A percentile compares a stretch with the other conserved stretches of the same genome.
Evolutionary conservation across 1,284 basidiomycete genomes (phyloP).

Genomic region (Pseudozyma hubeiensis): DNA sequence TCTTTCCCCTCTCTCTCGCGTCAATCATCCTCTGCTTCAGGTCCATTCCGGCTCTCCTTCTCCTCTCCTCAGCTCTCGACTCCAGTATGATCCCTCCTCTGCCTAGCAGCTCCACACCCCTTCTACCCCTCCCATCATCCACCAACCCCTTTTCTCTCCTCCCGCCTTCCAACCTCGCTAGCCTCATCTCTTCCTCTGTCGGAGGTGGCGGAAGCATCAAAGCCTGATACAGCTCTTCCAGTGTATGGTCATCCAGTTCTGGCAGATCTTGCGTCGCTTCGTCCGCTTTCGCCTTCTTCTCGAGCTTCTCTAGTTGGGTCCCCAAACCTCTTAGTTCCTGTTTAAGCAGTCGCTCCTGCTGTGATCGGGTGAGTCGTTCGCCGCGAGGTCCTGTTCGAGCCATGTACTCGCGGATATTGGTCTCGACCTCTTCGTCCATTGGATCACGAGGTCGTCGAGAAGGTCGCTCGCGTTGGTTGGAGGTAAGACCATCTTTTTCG

Average conservation of each 20-base stretch:
- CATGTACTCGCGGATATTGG: constrained; percentile 42
- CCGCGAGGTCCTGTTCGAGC: constrained; percentile 38
- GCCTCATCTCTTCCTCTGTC: constrained; percentile 35
- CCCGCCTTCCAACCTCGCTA: constrained; percentile 33
- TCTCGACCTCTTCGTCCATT: constrained; percentile 26
- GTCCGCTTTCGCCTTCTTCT: constrained; percentile 52
- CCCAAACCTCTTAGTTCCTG: constrained; percentile 53
- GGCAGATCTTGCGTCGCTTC: constrained; percentile 54
- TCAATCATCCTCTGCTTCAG: constrained; percentile 36
- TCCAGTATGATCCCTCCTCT: not conserved
- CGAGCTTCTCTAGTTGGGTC: constrained; percentile 36
- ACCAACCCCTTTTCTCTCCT: constrained; percentile 22
- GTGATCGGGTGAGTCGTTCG: constrained; percentile 34
- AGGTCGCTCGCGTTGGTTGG: not conserved
- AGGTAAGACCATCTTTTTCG: constrained; percentile 25
- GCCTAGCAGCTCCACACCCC: constrained; percentile 6
- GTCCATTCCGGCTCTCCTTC: constrained; percentile 5
- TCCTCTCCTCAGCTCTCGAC: constrained; percentile 17
- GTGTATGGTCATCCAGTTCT: constrained; percentile 55
- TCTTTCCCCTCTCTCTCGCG: constrained; percentile 33
- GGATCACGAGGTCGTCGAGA: constrained; percentile 15
- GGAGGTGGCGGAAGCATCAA: constrained; percentile 48
- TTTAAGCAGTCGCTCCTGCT: constrained; percentile 47
- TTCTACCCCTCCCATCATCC: constrained; percentile 13
- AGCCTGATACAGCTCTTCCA: constrained; percentile 62